phyloP scores from a whole-genome alignment of 2,329 filamentous ascomycete species.

The Penicillium sp. region DNA sequence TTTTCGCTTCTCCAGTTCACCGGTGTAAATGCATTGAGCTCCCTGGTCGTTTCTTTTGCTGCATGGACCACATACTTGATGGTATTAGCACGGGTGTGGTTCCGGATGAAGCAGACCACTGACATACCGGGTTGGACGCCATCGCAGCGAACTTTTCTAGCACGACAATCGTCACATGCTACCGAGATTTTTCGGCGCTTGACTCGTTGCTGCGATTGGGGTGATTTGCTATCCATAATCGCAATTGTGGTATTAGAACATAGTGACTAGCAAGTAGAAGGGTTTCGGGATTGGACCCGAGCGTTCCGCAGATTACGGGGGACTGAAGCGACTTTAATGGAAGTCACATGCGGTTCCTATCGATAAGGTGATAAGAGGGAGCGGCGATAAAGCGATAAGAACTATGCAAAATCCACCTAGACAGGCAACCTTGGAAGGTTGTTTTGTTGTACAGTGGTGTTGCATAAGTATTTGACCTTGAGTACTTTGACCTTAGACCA shows the following conservation, averaged over 20 bases:
- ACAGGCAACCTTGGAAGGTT: too few species aligned
- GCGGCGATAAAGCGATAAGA: too few species aligned
- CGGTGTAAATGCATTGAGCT: constrained; percentile 28
- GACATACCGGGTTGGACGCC: constrained; percentile 34
- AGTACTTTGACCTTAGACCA: too few species aligned
- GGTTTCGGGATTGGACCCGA: not conserved
- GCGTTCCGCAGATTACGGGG: not conserved
- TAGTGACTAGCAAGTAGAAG: not conserved
- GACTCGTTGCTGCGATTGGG: not conserved
- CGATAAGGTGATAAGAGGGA: too few species aligned
- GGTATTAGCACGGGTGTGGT: constrained; percentile 15
- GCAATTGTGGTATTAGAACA: not conserved
- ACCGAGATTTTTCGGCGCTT: constrained; percentile 50
- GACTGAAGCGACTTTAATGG: not conserved
- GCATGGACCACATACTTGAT: constrained; percentile 35
- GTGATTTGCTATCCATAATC: not conserved
- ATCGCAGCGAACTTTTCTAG: constrained; percentile 48
- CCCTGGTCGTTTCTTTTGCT: constrained; percentile 20
- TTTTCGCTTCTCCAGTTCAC: constrained; percentile 31
- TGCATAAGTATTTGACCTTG: too few species aligned
- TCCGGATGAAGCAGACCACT: constrained; percentile 3
- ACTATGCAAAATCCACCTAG: too few species aligned
- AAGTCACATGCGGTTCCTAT: not conserved
- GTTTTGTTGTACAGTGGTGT: too few species aligned
- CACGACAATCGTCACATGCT: constrained; percentile 48